Evolutionary conservation across 108 stramenopile genomes (phyloP).

Genomic region (Nitzschia sp.): DNA sequence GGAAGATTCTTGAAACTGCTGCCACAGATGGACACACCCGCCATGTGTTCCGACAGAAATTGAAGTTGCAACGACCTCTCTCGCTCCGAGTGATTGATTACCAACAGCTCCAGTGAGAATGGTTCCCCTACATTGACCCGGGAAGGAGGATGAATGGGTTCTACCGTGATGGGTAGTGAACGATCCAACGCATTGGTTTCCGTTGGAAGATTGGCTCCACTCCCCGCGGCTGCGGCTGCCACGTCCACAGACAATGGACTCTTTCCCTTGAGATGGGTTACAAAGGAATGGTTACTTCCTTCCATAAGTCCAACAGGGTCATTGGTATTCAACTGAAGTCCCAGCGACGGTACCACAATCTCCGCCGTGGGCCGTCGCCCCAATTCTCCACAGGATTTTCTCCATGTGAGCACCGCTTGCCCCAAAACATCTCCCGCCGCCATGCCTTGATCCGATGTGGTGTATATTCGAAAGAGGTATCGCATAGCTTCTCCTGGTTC

Average conservation of each 20-base stretch:
- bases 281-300: constrained; percentile 36
- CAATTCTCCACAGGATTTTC: constrained; percentile 78
- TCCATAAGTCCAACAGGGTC: constrained; percentile 18
- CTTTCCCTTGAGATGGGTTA: constrained; percentile 52
- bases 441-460: constrained; percentile 51
- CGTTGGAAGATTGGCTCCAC: constrained; percentile 19
- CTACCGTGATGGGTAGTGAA: constrained; percentile 71
- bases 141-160: constrained; percentile 77
- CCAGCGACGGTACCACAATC: constrained; percentile 50
- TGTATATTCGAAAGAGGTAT: constrained; percentile 67
- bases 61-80: constrained; percentile 74
- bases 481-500: constrained; percentile 58
- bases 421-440: constrained; percentile 79
- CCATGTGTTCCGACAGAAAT: constrained; percentile 67
- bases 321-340: constrained; percentile 28
- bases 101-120: constrained; percentile 50
- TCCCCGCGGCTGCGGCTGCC: constrained; percentile 57
- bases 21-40: constrained; percentile 73
- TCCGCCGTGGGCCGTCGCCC: constrained; percentile 57
- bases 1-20: constrained; percentile 65
- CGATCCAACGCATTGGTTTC: constrained; percentile 38
- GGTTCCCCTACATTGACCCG: constrained; percentile 49
- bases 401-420: constrained; percentile 62
- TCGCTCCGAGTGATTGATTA: constrained; percentile 73
- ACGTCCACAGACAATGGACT: constrained; percentile 70